phyloP scores from a whole-genome alignment of 108 stramenopile species.

The Skeletonema grethae region DNA sequence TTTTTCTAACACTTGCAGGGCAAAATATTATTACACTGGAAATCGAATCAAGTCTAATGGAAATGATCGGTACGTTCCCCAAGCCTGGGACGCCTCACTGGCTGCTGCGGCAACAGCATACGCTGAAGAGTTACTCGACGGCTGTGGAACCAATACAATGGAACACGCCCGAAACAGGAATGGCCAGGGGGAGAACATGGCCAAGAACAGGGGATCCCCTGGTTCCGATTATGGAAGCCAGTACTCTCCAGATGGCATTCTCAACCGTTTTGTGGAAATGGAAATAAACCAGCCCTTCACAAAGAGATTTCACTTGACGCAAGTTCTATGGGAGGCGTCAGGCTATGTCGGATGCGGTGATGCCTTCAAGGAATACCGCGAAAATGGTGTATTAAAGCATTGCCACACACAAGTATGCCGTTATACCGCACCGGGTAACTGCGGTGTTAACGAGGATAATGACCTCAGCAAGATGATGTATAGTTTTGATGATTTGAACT shows the following conservation, averaged over 20 bases:
- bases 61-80: not conserved
- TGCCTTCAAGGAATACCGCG: not conserved
- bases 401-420: conserved; percentile 10
- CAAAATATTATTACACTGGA: not conserved
- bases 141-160: not conserved
- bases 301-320: conserved; percentile 4
- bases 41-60: not conserved
- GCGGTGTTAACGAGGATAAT: not conserved
- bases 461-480: not conserved
- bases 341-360: conserved; percentile 7
- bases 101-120: not conserved
- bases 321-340: conserved; percentile 5
- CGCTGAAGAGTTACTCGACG: not conserved
- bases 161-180: not conserved
- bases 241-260: not conserved
- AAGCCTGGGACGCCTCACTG: not conserved
- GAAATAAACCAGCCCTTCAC: not conserved
- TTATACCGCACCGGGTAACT: not conserved
- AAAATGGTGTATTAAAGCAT: not conserved
- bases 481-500: not conserved
- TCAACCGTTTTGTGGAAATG: not conserved
- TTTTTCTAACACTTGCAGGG: not conserved
- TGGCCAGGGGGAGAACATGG: not conserved
- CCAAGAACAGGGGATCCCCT: not conserved
- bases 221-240: not conserved